Evolutionary conservation across 106 monocot genomes (phyloP), one percentile per base, ranked within the genome.

Genomic region (Narthecium ossifragum): DNA sequence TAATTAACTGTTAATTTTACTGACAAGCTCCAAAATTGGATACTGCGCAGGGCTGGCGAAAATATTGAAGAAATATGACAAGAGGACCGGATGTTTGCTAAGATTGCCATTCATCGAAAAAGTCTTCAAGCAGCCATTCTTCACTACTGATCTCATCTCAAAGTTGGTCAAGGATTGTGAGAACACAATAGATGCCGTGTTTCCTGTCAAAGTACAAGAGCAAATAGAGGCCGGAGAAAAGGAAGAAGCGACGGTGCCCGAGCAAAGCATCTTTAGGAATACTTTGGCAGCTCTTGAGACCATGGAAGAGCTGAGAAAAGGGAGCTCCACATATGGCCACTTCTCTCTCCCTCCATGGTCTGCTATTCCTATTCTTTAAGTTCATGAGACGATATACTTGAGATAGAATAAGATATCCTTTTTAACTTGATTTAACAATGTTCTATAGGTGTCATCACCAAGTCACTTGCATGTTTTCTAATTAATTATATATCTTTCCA

Each of bases 21-120:
- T 6, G 36, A 36, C 10, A 5, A 36, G 10, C 10, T 36, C 36
- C 36, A 36, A 5, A 49, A 49, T 52, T 23, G 26, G 2, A 50
- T n/a, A n/a, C n/a, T n/a, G n/a, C n/a, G 61, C 64, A 88, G 92
- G 88, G 7, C 50, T 92, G 51, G 92, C 79, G 60, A 92, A 92
- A 60, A 92, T 92, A 60, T 65, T 92, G 27, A 92, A 92, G 67
- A 92, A 92, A 68, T 92, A 92, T 43, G 92, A 92, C 76, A 92
- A 92, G 60, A 80, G 88, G 62, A 92, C 92, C 1, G 88, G 92
- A 13, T 78, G 78, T 3, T 68, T 92, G 26, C 80, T 92, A 37
- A 64, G 88, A 13, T 75, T 92, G 15, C 88, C 92, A 38, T 92
- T 92, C 73, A 84, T 88, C 60, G 77, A 81, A 57, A 92, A 79